These are phyloP conservation scores for Populus alba DNA, from an alignment of 345 rosid species.

Conservation along the genomic window DNA sequence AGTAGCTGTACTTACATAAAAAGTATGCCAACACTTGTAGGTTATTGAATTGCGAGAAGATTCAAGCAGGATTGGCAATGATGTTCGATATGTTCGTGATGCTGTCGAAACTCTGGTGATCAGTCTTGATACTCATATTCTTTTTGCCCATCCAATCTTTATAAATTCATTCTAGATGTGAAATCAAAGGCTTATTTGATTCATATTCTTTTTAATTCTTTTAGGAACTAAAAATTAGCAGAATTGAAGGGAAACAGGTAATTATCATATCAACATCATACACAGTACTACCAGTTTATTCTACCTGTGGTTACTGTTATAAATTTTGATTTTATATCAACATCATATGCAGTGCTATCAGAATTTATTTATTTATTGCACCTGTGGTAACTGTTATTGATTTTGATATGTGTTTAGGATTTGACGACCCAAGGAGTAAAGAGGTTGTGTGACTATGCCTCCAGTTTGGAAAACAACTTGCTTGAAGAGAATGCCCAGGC, in stretches of 20 bases:
- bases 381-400: constrained; percentile 14
- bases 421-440: constrained; percentile 42
- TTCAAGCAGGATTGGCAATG: constrained; percentile 41
- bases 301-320: constrained; percentile 8
- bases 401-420: constrained; percentile 24
- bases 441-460: constrained; percentile 39
- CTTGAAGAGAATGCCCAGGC: constrained; percentile 45
- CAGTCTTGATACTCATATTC: constrained; percentile 8
- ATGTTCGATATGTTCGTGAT: constrained; percentile 54
- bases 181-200: neutral
- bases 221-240: constrained; percentile 57
- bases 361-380: neutral
- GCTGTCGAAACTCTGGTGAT: constrained; percentile 76
- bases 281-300: constrained; percentile 4
- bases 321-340: neutral
- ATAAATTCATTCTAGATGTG: neutral
- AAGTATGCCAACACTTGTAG: constrained; percentile 29
- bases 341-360: neutral
- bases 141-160: neutral
- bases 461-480: constrained; percentile 32
- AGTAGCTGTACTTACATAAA: constrained; percentile 14
- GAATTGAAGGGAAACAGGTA: constrained; percentile 76
- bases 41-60: constrained; percentile 49
- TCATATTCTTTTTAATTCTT: neutral
- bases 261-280: neutral